Evolutionary conservation across 2,329 filamentous ascomycete genomes (phyloP).

Genomic region (Nemania sp.): DNA sequence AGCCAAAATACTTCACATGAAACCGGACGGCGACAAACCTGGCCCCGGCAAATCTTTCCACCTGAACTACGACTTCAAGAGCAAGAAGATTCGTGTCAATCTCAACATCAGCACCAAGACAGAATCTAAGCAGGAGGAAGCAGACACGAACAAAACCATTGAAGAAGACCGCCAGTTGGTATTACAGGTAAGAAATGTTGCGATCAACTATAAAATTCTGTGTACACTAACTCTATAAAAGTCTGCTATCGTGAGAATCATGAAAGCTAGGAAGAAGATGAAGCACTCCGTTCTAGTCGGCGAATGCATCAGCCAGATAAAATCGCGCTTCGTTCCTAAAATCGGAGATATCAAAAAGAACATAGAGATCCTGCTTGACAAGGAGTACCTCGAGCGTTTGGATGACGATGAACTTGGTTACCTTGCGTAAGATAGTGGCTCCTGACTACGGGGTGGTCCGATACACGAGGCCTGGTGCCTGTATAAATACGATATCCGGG

Average conservation of each 20-base stretch:
- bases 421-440: slow-evolving; percentile 73
- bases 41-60: slow-evolving; percentile 82
- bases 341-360: slow-evolving; percentile 98
- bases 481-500: slow-evolving; percentile 15
- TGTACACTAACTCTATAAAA: slow-evolving; percentile 54
- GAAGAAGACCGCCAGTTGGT: slow-evolving; percentile 97
- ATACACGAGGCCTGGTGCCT: slow-evolving; percentile 6
- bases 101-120: slow-evolving; percentile 94
- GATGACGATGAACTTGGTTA: slow-evolving; percentile 96
- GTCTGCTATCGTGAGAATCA: slow-evolving; percentile 99
- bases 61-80: slow-evolving; percentile 96
- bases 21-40: slow-evolving; percentile 78
- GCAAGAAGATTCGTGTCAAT: slow-evolving; percentile 98
- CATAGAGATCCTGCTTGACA: slow-evolving; percentile 97
- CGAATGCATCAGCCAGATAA: slow-evolving; percentile 96
- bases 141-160: slow-evolving; percentile 98
- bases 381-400: slow-evolving; percentile 96
- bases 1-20: slow-evolving; percentile 85
- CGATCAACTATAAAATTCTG: slow-evolving; percentile 19
- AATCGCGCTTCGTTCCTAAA: slow-evolving; percentile 91
- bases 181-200: slow-evolving; percentile 80
- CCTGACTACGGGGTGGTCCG: not conserved
- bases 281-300: slow-evolving; percentile 95
- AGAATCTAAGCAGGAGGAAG: slow-evolving; percentile 95
- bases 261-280: slow-evolving; percentile 99